These are phyloP conservation scores for Pyrenophora graminea DNA, from an alignment of 2,329 filamentous ascomycete genomes.

Conservation along the genomic window DNA sequence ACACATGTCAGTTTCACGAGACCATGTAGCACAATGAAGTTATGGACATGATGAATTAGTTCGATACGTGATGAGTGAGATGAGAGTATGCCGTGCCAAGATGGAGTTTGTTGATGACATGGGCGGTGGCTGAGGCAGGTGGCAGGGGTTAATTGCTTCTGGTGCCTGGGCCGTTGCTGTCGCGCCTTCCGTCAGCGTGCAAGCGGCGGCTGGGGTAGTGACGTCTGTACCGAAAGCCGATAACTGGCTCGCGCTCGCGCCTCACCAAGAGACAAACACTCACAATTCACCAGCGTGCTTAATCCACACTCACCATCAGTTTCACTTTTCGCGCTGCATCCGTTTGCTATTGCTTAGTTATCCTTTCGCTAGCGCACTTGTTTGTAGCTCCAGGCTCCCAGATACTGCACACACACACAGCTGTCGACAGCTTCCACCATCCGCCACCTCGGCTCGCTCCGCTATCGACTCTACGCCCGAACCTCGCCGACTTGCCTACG, in stretches of 20 bases:
- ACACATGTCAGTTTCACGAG: constrained; percentile 26
- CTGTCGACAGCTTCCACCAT: constrained; percentile 10
- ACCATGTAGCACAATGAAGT: constrained; percentile 23
- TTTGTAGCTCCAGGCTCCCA: not conserved
- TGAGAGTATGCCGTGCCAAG: too few species aligned
- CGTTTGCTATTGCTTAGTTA: not conserved
- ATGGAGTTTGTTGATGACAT: too few species aligned
- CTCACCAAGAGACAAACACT: constrained; percentile 4
- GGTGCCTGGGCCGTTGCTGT: constrained; percentile 19
- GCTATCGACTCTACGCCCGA: not conserved
- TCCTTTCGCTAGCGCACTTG: not conserved
- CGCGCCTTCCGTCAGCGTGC: not conserved
- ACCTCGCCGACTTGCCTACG: not conserved
- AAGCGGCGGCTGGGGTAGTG: constrained; percentile 14
- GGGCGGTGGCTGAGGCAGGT: constrained; percentile 13
- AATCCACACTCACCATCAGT: not conserved
- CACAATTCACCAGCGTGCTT: not conserved
- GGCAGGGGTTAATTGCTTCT: constrained; percentile 12
- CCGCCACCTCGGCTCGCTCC: constrained; percentile 20
- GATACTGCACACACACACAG: not conserved
- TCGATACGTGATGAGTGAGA: not conserved
- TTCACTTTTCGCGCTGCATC: not conserved
- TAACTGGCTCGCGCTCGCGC: constrained; percentile 15
- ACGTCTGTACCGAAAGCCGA: constrained; percentile 18
- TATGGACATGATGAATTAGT: constrained; percentile 4